Evolutionary conservation across 495 filamentous ascomycete species (phyloP), one percentile per base, ranked within the genome.

Genomic region (Talaromyces thailandensis): DNA sequence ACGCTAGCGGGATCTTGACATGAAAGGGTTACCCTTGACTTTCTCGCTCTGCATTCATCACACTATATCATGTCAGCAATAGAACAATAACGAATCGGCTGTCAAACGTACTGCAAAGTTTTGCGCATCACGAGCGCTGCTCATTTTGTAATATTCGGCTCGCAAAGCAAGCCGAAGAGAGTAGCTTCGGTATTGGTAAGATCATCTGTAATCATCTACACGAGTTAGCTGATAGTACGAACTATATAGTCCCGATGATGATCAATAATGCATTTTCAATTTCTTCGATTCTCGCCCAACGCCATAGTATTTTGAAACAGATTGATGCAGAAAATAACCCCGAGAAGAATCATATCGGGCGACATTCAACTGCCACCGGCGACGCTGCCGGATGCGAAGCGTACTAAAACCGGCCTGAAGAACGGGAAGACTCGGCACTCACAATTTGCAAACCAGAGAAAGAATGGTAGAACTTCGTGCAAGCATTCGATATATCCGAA

Each of bases 11-110:
- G 48, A 4, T 32, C 28, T 28, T 9, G 31, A 25, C 11, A n/a
- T 58, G 26, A 12, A 43, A n/a, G 28, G 12, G 37, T 4, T 65
- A 80, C 78, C 72, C 74, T 80, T 57, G 76, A 79, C 68, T 80
- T 81, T 61, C 76, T 71, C 31, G 78, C 68, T 56, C 79, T 75
- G 65, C 79, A 81, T 69, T 77, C 76, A 68, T 81, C 79, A 68
- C 79, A 81, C 77, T 79, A 60, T 18, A 48, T 16, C 6, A 26
- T 40, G 12, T 28, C 14, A 31, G 12, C 11, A 24, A 31, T 24
- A 25, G 28, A 9, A 55, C 12, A 26, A 26, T 6, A 55, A 26
- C n/a, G 23, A 14, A 1, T 35, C 26, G 5, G 2, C 14, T 35
- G 24, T 5, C 61, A 65, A 62, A 75, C 75, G 70, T 70, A 79